These are phyloP conservation scores for Lophiostoma macrostomum DNA, from an alignment of 495 filamentous ascomycete species.

Conservation along the genomic window DNA sequence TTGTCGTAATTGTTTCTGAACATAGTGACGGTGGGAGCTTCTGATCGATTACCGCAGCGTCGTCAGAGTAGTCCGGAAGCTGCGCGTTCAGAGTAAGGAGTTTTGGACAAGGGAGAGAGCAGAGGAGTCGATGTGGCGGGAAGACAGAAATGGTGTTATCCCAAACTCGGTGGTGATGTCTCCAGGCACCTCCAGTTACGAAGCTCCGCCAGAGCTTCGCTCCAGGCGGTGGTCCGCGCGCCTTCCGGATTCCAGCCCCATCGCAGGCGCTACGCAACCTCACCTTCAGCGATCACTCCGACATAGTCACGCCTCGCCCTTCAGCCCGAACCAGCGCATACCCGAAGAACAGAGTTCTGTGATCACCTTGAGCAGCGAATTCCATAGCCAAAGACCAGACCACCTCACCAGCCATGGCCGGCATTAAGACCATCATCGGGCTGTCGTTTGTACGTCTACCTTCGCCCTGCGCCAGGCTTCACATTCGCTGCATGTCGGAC, in stretches of 20 bases:
- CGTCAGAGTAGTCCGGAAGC: background rate
- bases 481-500: background rate
- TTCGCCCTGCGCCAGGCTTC: background rate
- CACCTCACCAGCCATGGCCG: slow-evolving; percentile 65
- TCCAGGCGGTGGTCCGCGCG: background rate
- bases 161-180: background rate
- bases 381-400: too few relatives aligned
- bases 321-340: background rate
- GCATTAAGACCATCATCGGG: slow-evolving; percentile 96
- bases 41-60: background rate
- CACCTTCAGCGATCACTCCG: background rate
- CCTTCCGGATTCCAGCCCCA: slow-evolving; percentile 5
- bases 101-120: background rate
- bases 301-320: background rate
- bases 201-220: slow-evolving; percentile 16
- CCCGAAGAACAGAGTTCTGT: too few relatives aligned
- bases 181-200: slow-evolving; percentile 15
- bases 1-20: slow-evolving; percentile 99
- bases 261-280: slow-evolving; percentile 26
- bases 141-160: background rate
- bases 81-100: background rate
- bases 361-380: too few relatives aligned
- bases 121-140: background rate
- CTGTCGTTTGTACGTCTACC: slow-evolving; percentile 79
- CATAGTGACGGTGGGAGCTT: slow-evolving; percentile 55